Base-by-base conservation (phyloP, 1,139 yeast species). In the Scheffersomyces illinoinensis region DNA sequence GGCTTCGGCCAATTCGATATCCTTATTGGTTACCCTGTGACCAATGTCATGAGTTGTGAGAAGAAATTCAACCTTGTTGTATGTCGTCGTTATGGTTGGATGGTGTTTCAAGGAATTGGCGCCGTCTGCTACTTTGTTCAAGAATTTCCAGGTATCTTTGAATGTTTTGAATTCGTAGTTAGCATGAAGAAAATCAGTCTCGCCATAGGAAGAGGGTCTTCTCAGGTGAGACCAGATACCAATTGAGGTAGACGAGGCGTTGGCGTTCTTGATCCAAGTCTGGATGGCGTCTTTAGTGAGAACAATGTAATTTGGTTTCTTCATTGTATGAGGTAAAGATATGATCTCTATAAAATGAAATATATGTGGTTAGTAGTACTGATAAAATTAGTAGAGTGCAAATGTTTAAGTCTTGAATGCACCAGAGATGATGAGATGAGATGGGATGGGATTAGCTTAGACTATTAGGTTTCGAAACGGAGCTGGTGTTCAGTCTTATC, bases 41-140 rank as follows among this genome's bases (percentile, higher is more conserved):
- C 76, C 78, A 0, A 79, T 76, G 67, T 91, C 97, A 67, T 91
- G 96, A 0, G 96, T 91, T 3, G 89, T 84, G 52, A 90, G 71
- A 43, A 79, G 77, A 3, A 91, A 65, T 17, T 77, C 76, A 0
- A 90, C 91, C 52, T 76, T 73, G 65, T 87, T 90, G 68, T 90
- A 91, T 0, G 86, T 81, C 1, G 88, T 88, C 0, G 76, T 76
- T 4, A 89, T 85, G 0, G 86, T 85, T 0, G 97, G 96, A 69
- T 91, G 97, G 66, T 91, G 97, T 33, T 86, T 88, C 66, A 77
- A 73, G 1, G 76, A 66, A 67, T 89, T 90, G 0, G 92, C 82
- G 53, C 85, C 75, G 73, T 85, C 74, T 1, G 93, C 86, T 1
- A 90, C 83, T 57, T 81, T 81, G 39, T 85, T 87, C 26, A 91